Evolutionary conservation across 108 stramenopile genomes (phyloP), one percentile per base, ranked within the genome.

Genomic region (Epithemia pelagica): DNA sequence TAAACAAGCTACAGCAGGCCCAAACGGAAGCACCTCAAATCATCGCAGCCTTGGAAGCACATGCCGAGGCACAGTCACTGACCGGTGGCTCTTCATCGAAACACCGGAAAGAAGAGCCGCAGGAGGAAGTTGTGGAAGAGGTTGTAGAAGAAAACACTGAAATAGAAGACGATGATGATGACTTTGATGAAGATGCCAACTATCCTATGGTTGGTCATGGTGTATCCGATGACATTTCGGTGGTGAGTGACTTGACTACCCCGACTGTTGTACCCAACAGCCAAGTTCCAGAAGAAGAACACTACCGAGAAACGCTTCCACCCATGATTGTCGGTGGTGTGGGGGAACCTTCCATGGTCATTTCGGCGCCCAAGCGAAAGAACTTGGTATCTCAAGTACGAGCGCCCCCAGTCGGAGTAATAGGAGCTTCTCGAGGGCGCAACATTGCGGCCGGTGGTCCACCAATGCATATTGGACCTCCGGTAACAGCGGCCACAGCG

Each of bases 181-280:
- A 70, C 25, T 58, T 73, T 28, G 69, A 70, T 31, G 76, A 77
- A 7, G 80, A 81, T 54, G 80, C 76, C 56, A 69, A 76, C 64
- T 84, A 78, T 59, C 83, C 83, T n/a, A 84, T 80, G 62, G 80
- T 84, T 62, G 83, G 83, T 21, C 79, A 76, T 0, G 83, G 83
- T 30, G 76, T 77, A 52, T 78, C 76, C 1, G 83, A 84, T 55
- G 76, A 77, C 33, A 68, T 77, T 57, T 77, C 75, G 1, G 76
- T 80, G 10, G 65, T 84, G 22, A 74, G 73, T 61, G 83, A 84
- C 30, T 33, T 84, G 46, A 72, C 78, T 10, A 84, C 83, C 24
- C 83, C 83, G 0, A 84, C 83, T n/a, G 78, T 79, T 21, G 28
- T 68, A 2, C 10, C n/a, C 1, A 22, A 24, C 2, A 30, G 22